These are phyloP conservation scores for Davidsoniella virescens DNA, from an alignment of 2,329 filamentous ascomycete genomes.

Conservation along the genomic window DNA sequence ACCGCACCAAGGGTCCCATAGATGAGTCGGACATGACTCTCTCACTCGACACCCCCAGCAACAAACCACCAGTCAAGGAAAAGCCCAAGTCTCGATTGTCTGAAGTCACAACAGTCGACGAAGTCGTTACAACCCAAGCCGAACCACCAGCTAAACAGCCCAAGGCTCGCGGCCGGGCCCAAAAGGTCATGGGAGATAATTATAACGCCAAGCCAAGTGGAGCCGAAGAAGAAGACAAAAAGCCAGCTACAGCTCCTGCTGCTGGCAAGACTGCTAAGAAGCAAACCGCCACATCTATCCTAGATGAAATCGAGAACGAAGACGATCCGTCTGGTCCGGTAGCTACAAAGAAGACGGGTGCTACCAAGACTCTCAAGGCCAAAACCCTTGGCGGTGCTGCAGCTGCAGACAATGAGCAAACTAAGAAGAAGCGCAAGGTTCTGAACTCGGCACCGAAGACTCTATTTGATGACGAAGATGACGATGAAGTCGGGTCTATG, in stretches of 20 bases:
- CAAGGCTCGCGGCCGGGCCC: slow-evolving; percentile 7
- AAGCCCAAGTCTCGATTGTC: slow-evolving; percentile 10
- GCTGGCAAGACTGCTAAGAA: not conserved
- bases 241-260: not conserved
- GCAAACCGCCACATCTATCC: not conserved
- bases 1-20: slow-evolving; percentile 44
- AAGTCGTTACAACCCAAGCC: not conserved
- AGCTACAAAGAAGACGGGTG: not conserved
- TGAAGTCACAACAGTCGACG: slow-evolving; percentile 6
- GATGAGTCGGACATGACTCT: slow-evolving; percentile 9
- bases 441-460: slow-evolving; percentile 32
- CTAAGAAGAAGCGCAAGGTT: slow-evolving; percentile 60
- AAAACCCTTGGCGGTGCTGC: slow-evolving; percentile 1
- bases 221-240: not conserved
- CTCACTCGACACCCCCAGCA: slow-evolving; percentile 12
- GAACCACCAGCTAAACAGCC: not conserved
- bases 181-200: slow-evolving; percentile 11
- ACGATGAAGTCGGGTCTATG: slow-evolving; percentile 15
- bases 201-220: too few relatives aligned
- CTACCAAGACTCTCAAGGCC: slow-evolving; percentile 12
- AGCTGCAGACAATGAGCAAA: slow-evolving; percentile 24
- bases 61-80: not conserved
- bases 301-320: not conserved
- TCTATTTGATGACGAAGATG: slow-evolving; percentile 53
- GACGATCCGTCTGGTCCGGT: slow-evolving; percentile 8